phyloP scores from a whole-genome alignment of 2,329 filamentous ascomycete genomes.

The Huntiella abstrusa region DNA sequence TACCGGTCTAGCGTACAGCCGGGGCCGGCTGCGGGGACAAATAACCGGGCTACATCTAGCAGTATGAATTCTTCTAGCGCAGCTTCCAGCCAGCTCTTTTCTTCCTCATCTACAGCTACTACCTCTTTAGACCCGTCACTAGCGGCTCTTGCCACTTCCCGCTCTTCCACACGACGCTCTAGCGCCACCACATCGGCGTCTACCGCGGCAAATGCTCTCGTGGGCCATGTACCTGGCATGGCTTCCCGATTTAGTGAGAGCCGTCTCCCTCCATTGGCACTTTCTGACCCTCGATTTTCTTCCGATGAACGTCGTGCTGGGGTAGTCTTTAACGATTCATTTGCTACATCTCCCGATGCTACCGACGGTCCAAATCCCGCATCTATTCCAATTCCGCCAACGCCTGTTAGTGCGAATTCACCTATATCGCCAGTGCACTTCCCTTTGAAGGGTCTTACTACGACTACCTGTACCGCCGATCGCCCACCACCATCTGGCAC shows the following conservation, averaged over 20 bases:
- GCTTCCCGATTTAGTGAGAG: too few relatives aligned
- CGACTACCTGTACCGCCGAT: neutral
- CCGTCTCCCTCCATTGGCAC: neutral
- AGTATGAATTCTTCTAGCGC: slow-evolving; percentile 3
- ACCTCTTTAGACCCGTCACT: neutral
- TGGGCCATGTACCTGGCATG: neutral
- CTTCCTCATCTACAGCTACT: slow-evolving; percentile 1
- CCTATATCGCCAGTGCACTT: neutral
- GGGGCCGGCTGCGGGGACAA: slow-evolving; percentile 2
- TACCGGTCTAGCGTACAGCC: slow-evolving; percentile 5
- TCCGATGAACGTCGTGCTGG: slow-evolving; percentile 31
- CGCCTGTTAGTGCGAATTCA: neutral
- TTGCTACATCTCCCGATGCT: slow-evolving; percentile 31
- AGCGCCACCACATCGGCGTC: neutral
- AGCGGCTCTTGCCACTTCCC: neutral
- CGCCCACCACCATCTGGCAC: slow-evolving; percentile 10
- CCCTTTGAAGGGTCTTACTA: slow-evolving; percentile 1
- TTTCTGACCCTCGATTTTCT: neutral
- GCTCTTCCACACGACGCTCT: neutral
- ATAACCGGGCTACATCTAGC: neutral
- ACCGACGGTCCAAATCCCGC: slow-evolving; percentile 19
- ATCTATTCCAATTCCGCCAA: slow-evolving; percentile 11
- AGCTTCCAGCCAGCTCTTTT: neutral
- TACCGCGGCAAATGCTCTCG: neutral
- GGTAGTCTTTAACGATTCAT: slow-evolving; percentile 40